Base-by-base conservation (phyloP, 176 grass and related monocot genomes). In the Oryza rufipogon region DNA sequence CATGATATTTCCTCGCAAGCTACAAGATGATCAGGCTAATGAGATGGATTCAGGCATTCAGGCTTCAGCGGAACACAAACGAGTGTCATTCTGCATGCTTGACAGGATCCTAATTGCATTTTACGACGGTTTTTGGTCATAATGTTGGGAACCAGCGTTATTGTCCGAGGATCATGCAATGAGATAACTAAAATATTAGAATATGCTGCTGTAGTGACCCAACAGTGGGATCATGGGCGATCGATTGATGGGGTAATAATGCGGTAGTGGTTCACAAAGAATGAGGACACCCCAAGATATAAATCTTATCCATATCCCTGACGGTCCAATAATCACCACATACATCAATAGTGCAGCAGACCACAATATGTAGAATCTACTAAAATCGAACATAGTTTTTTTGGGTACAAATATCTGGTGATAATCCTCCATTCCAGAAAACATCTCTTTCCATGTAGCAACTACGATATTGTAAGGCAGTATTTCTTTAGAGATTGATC, bases 281-380 rank as follows among this genome's bases (percentile, higher is more conserved):
- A 56, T 14, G 36, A 28, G 19, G 64, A 44, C 38, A 60, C 5
- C 26, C 2, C 16, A 60, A 45, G 45, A 66, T n/a, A 68, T 3
- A 30, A 9, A 9, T 45, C 83, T 46, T 70, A 85, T 78, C 73
- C 23, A 39, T 77, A 74, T 60, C 58, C 11, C 42, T 51, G 51
- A 16, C 56, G 60, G 45, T 56, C 32, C 22, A 74, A 52, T 66
- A 25, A 49, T 20, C 4, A 67, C 45, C 45, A 77, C 74, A 68
- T 17, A 58, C 72, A 81, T 58, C 39, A 42, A 30, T 20, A 69
- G 33, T 38, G 64, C 71, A 64, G 26, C 34, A 42, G 41, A 64
- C 56, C 34, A 68, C 45, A 68, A 66, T 14, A 6, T 87, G 46
- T 44, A 39, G 26, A 68, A 75, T 45, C 11, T 69, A 25, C 12